phyloP scores from a whole-genome alignment of 768 basidiomycete genomes.

The Mycena rebaudengoi region DNA sequence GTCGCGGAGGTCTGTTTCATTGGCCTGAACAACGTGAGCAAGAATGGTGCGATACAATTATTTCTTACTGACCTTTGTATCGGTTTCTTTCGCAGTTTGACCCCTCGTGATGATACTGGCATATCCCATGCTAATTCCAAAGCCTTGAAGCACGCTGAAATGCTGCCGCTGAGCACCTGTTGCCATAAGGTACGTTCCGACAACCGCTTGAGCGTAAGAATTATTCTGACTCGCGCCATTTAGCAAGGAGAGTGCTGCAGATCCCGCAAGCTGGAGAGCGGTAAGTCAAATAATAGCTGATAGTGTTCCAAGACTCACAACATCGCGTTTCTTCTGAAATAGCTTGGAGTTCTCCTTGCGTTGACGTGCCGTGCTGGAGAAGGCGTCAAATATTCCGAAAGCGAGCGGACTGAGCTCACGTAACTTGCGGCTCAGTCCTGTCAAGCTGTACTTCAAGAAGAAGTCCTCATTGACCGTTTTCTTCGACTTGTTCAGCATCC shows the following conservation, averaged over 20 bases:
- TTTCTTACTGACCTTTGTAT: background rate
- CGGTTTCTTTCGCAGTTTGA: background rate
- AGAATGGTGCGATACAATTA: background rate
- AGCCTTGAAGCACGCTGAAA: slow-evolving; percentile 24
- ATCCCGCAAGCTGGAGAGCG: background rate
- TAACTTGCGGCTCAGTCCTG: background rate
- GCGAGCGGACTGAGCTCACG: background rate
- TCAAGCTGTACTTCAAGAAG: slow-evolving; percentile 7
- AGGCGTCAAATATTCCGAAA: background rate
- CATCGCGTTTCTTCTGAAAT: background rate
- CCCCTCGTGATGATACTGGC: slow-evolving; percentile 4
- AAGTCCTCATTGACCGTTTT: slow-evolving; percentile 11
- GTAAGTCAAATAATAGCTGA: no score
- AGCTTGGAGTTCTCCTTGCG: background rate
- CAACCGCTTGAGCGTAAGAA: slow-evolving; percentile 4
- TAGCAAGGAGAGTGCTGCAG: background rate
- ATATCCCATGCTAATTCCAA: slow-evolving; percentile 31
- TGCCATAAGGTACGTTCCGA: no score
- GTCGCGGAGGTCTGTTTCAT: no score
- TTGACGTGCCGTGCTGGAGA: background rate
- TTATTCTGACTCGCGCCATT: slow-evolving; percentile 2
- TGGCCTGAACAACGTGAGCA: background rate
- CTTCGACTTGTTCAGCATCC: background rate
- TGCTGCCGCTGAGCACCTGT: slow-evolving; percentile 34
- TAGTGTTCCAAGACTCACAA: background rate